A percentile compares a stretch with the other conserved stretches of the same genome.
Evolutionary conservation across 306 rosid genomes (phyloP).

Genomic region (Ormosia semicastrata): DNA sequence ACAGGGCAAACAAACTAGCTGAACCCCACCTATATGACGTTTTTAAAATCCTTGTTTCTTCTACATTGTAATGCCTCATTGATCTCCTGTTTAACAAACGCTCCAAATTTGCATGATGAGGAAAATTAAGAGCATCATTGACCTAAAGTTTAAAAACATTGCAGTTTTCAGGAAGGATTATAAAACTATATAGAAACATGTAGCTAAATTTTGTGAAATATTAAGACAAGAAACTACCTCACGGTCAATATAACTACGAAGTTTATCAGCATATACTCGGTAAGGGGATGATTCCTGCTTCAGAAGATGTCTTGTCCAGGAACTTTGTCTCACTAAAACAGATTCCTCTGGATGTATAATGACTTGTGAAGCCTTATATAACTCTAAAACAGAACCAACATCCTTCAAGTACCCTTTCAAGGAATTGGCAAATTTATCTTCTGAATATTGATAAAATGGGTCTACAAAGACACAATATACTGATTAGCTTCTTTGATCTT

Average conservation of each 20-base stretch:
- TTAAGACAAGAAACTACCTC: constrained; percentile 50
- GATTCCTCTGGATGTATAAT: constrained; percentile 58
- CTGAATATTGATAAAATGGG: constrained; percentile 59
- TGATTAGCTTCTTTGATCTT: constrained; percentile 1
- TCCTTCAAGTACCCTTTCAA: constrained; percentile 77
- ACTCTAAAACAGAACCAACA: constrained; percentile 57
- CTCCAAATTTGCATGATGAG: constrained; percentile 57
- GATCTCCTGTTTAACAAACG: constrained; percentile 61
- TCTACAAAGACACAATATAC: constrained; percentile 45
- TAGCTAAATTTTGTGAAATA: background rate
- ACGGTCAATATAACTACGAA: constrained; percentile 33
- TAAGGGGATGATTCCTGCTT: constrained; percentile 34
- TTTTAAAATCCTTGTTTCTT: constrained; percentile 62
- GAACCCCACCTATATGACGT: constrained; percentile 56
- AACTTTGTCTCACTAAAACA: constrained; percentile 50
- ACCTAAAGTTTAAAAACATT: constrained; percentile 43
- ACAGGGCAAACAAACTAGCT: background rate
- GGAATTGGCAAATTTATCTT: constrained; percentile 57
- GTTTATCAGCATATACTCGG: constrained; percentile 26
- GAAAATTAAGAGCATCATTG: constrained; percentile 57
- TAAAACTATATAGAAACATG: background rate
- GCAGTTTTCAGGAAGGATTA: background rate
- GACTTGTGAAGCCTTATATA: constrained; percentile 73
- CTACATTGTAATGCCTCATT: constrained; percentile 51
- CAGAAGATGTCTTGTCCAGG: constrained; percentile 61